A percentile compares a stretch with the other conserved stretches of the same genome.
Evolutionary conservation across 768 basidiomycete genomes (phyloP).

Genomic region (Boletus edulis): DNA sequence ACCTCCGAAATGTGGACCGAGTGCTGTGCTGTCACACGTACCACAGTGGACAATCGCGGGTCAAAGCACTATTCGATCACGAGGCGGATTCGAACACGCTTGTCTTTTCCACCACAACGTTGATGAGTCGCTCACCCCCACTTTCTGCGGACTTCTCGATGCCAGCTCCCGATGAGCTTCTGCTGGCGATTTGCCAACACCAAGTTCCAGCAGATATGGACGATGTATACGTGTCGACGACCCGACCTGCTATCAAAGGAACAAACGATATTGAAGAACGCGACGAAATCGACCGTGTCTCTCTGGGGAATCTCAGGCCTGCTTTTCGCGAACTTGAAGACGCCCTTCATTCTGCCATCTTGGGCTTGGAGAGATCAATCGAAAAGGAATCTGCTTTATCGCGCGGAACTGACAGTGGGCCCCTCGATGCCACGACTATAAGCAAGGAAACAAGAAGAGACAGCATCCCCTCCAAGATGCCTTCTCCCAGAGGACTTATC

Average conservation of each 20-base stretch:
- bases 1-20: not conserved
- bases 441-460: not conserved
- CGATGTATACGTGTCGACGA: constrained; percentile 12
- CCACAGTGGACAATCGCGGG: not conserved
- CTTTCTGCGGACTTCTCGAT: not conserved
- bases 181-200: not conserved
- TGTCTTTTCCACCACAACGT: not conserved
- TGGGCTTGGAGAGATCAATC: not conserved
- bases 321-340: not conserved
- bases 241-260: not conserved
- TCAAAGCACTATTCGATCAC: not conserved
- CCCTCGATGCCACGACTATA: not conserved
- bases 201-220: not conserved
- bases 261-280: not conserved
- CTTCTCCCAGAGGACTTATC: not conserved
- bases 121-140: not conserved
- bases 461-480: not conserved
- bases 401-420: not conserved
- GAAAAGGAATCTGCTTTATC: not conserved
- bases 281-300: not conserved
- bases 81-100: not conserved
- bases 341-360: not conserved
- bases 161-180: not conserved
- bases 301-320: not conserved
- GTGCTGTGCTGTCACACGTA: not conserved